These are phyloP conservation scores for Gloeostereum incarnatum DNA, from an alignment of 768 basidiomycete species.

Conservation along the genomic window DNA sequence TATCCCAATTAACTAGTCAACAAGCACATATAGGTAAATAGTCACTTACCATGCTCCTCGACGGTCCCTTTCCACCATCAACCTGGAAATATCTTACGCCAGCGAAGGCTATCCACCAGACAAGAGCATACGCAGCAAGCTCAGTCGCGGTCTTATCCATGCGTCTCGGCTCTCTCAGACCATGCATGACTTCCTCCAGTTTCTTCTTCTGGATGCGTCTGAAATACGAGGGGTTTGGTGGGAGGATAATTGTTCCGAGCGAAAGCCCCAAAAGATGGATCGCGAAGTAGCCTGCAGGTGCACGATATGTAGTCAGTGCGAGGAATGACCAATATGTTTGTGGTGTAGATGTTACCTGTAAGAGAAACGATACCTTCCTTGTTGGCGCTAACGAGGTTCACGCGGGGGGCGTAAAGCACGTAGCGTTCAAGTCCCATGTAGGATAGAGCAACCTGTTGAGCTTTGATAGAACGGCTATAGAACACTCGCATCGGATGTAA, in stretches of 20 bases:
- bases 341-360: conserved; percentile 32
- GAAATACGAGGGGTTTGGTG: conserved; percentile 69
- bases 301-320: conserved; percentile 1
- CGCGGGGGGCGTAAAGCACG: conserved; percentile 57
- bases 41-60: conserved; percentile 51
- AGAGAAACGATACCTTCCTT: conserved; percentile 89
- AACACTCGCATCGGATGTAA: background rate
- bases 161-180: conserved; percentile 33
- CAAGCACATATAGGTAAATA: background rate
- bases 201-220: conserved; percentile 44
- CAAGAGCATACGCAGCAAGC: conserved; percentile 61
- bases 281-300: conserved; percentile 83
- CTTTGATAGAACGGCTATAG: conserved; percentile 32
- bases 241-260: conserved; percentile 71
- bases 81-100: conserved; percentile 1
- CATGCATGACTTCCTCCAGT: too few relatives aligned
- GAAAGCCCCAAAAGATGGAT: conserved; percentile 84
- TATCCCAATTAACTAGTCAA: conserved; percentile 4
- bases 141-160: conserved; percentile 70
- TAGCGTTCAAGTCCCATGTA: conserved; percentile 46
- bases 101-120: conserved; percentile 56
- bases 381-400: conserved; percentile 63
- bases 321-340: background rate
- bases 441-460: conserved; percentile 62
- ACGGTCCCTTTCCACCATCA: too few relatives aligned